Evolutionary conservation across 352 stramenopile genomes (phyloP).

Genomic region (Pythium scleroteichum): DNA sequence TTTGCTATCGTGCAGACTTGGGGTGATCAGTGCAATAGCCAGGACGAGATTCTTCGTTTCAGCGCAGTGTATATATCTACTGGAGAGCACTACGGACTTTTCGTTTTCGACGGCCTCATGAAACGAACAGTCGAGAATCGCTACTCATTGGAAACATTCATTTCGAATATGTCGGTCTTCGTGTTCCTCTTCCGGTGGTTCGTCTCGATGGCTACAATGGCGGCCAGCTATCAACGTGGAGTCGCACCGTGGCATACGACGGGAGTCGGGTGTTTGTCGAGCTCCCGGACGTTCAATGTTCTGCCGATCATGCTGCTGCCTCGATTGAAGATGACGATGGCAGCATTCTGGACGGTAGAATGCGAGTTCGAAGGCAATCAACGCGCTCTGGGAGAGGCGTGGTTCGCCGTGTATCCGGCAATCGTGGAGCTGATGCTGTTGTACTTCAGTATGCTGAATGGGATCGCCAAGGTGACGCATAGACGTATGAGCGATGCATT

Average conservation of each 20-base stretch:
- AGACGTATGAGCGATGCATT: constrained; percentile 33
- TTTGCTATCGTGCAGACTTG: constrained; percentile 13
- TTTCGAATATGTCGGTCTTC: constrained; percentile 37
- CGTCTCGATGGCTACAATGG: constrained; percentile 21
- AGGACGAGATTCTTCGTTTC: neutral
- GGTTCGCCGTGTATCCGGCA: constrained; percentile 39
- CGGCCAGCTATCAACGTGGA: constrained; percentile 15
- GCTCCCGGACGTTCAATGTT: constrained; percentile 26
- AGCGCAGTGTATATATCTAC: constrained; percentile 26
- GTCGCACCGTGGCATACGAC: constrained; percentile 19
- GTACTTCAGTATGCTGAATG: constrained; percentile 42
- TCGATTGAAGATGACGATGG: constrained; percentile 27
- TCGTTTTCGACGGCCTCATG: constrained; percentile 25
- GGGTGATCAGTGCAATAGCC: constrained; percentile 10
- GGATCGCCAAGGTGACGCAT: constrained; percentile 26
- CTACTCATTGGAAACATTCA: constrained; percentile 38
- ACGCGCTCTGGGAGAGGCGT: constrained; percentile 28
- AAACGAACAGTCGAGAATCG: constrained; percentile 19
- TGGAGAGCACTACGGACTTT: constrained; percentile 28
- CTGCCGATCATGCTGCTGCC: constrained; percentile 29
- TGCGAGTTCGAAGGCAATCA: constrained; percentile 42
- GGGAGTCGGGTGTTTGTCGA: constrained; percentile 27
- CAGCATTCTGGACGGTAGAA: constrained; percentile 31
- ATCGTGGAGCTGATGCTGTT: constrained; percentile 31
- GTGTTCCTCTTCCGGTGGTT: constrained; percentile 40